Evolutionary conservation across 768 basidiomycete species (phyloP).

Genomic region (Trametes villosa): DNA sequence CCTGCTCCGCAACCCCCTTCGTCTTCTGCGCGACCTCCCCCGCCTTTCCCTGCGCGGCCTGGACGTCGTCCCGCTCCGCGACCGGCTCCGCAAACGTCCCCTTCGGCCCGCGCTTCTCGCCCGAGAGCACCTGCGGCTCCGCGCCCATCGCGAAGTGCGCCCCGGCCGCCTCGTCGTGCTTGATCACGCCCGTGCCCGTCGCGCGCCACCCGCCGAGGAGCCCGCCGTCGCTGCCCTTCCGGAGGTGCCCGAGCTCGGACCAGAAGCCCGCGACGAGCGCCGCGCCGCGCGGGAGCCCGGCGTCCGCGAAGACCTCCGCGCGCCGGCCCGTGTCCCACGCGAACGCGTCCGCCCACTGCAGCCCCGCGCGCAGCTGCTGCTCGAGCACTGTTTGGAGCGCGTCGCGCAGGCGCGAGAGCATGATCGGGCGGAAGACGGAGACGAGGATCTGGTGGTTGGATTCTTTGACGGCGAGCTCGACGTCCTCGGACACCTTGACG

Average conservation of each 20-base stretch:
- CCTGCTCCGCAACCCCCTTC: slow-evolving; percentile 29
- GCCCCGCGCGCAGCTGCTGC: slow-evolving; percentile 53
- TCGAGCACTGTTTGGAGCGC: slow-evolving; percentile 62
- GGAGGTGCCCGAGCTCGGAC: slow-evolving; percentile 69
- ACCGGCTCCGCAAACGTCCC: slow-evolving; percentile 53
- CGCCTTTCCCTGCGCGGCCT: no score
- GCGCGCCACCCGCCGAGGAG: slow-evolving; percentile 50
- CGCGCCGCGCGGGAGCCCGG: slow-evolving; percentile 54
- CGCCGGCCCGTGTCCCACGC: slow-evolving; percentile 63
- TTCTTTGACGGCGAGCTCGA: slow-evolving; percentile 57
- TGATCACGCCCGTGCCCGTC: slow-evolving; percentile 67
- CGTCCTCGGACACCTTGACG: slow-evolving; percentile 60
- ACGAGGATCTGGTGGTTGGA: slow-evolving; percentile 68
- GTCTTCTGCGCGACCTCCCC: slow-evolving; percentile 23
- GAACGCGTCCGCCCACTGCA: slow-evolving; percentile 59
- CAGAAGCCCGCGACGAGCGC: slow-evolving; percentile 63
- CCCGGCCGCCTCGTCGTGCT: slow-evolving; percentile 48
- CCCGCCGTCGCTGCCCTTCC: slow-evolving; percentile 41
- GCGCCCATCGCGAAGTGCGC: slow-evolving; percentile 65
- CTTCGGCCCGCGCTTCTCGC: slow-evolving; percentile 69
- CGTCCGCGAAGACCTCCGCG: slow-evolving; percentile 66
- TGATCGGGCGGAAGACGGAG: slow-evolving; percentile 64
- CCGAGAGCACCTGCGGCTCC: slow-evolving; percentile 72
- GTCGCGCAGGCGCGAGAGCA: slow-evolving; percentile 58
- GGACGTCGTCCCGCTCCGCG: slow-evolving; percentile 35